Evolutionary conservation across 2,329 filamentous ascomycete species (phyloP).

Genomic region (Mollisiaceae sp.): DNA sequence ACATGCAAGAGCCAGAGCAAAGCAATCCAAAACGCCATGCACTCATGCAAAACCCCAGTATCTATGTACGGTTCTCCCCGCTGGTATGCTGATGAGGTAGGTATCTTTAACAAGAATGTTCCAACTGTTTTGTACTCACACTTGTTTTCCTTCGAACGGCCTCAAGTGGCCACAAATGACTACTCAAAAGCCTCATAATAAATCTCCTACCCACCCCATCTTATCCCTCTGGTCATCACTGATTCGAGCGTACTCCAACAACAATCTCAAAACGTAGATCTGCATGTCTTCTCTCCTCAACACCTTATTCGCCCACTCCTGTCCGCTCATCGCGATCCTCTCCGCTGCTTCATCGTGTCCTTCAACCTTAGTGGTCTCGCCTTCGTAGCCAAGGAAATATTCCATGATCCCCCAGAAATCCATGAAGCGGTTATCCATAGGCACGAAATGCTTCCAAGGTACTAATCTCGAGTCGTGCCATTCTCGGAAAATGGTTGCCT

Average conservation of each 20-base stretch:
- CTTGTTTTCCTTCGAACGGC: neutral
- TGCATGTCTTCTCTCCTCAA: conserved; percentile 73
- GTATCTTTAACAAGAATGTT: neutral
- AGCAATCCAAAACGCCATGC: conserved; percentile 3
- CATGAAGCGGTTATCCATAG: conserved; percentile 76
- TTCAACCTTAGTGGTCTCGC: conserved; percentile 40
- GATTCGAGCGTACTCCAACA: conserved; percentile 63
- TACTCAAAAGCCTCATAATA: conserved; percentile 12
- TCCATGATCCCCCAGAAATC: conserved; percentile 78
- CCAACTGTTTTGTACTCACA: neutral
- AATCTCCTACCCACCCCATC: conserved; percentile 42
- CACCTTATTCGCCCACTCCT: conserved; percentile 74
- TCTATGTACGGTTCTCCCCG: neutral
- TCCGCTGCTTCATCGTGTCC: conserved; percentile 60
- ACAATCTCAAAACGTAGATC: conserved; percentile 65
- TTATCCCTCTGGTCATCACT: conserved; percentile 43
- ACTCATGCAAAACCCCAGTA: neutral
- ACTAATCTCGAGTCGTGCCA: conserved; percentile 80
- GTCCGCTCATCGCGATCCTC: conserved; percentile 68
- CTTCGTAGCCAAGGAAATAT: conserved; percentile 72
- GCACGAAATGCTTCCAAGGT: conserved; percentile 82
- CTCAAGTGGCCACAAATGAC: neutral
- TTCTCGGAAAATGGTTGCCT: conserved; percentile 78
- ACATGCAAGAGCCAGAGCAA: neutral
- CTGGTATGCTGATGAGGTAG: neutral